Evolutionary conservation across 1,284 basidiomycete genomes (phyloP), one percentile per base, ranked within the genome.

Genomic region (Heterobasidion parviporum): DNA sequence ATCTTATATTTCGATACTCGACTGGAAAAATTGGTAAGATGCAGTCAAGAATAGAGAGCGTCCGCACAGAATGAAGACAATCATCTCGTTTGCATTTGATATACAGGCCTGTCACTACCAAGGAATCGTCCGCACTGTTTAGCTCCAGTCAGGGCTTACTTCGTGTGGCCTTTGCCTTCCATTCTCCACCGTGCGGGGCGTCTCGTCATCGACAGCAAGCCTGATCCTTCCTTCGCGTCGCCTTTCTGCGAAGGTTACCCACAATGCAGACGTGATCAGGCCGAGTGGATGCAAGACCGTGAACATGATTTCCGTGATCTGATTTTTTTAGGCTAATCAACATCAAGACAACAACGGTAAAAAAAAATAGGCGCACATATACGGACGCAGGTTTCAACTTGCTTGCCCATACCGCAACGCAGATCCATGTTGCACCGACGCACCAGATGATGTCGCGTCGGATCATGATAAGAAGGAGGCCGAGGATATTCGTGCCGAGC

Each of bases 381-480:
- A 89, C 80, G 3, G 79, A 74, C 9, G 73, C 72, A 1, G 84
- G 82, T 59, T 87, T 87, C 0, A 82, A 83, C 33, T 72, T 65
- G 8, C 73, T 68, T n/a, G 69, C 67, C 83, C 83, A 88, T 2
- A 88, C 70, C 59, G 79, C 80, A 14, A 83, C 70, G 56, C 79
- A 82, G 26, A 87, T 76, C 87, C 87, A 89, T 0, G 80, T 82
- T 0, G 85, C 81, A 0, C 84, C 83, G 14, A 85, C 74, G 52
- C 82, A 81, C 84, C 85, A 88, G 0, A 88, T 82, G 54, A 89
- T 70, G 62, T 90, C 88, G 8, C 78, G 73, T 4, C 82, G 72
- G 3, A 77, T 26, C 1, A 77, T 62, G 36, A 89, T 67, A 32
- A 87, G 75, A n/a, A 80, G 38, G 0, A 85, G 63, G 1, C 80